Base-by-base conservation (phyloP, 1,139 yeast genomes). In the Debaryomyces udenii region DNA sequence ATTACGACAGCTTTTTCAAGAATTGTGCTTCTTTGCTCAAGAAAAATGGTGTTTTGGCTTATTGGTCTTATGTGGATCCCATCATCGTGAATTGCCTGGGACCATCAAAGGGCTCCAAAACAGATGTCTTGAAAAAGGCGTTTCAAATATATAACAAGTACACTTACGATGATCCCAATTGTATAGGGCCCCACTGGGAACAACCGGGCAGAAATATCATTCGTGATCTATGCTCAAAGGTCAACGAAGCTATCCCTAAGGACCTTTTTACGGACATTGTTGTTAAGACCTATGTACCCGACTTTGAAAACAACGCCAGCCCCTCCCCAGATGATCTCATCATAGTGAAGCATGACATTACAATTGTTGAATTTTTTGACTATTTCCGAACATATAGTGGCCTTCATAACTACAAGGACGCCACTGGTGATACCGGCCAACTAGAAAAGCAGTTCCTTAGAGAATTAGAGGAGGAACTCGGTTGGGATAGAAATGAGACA, bases 161-260 rank as follows among this genome's bases (percentile, higher is more conserved):
- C 42, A 62, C 59, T n/a, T 72, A 72, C 45, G 61, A 63, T 17
- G 71, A 70, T 42, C 63, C 66, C 1, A 40, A 49, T n/a, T 55
- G 45, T 17, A 53, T 71, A 14, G 78, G 78, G 0, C 73, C 73
- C 1, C 58, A 64, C 47, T 87, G 90, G 85, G 80, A 82, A 49
- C 81, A 69, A 43, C 78, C 78, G 1, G 78, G 78, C 3, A 52
- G 77, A 38, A 37, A 45, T 9, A 64, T 69, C 24, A 51, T 72
- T 39, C 61, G 60, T 42, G 44, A 64, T 31, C 51, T 47, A 40
- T 63, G 62, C 43, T 45, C 38, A 3, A 64, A 54, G 16, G 69
- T 68, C 18, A 66, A 70, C 46, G 40, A 52, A 4, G 48, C 57
- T 13, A 67, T 73, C 35, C 76, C 78, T 0, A 9, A 34, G 2